These are phyloP conservation scores for Baorangia bicolor DNA, from an alignment of 768 basidiomycete genomes.

Conservation along the genomic window DNA sequence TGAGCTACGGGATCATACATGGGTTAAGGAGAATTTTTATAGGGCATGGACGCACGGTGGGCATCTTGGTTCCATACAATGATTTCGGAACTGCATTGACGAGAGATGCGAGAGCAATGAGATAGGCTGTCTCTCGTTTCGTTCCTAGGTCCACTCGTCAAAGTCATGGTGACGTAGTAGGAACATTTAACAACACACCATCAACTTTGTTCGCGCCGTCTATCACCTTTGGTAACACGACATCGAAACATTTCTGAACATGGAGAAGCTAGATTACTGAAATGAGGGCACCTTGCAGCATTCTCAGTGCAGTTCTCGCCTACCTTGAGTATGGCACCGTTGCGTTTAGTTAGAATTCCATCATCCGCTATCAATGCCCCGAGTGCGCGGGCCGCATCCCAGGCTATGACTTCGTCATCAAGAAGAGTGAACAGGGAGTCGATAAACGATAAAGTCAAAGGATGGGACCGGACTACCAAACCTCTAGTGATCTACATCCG, in stretches of 20 bases:
- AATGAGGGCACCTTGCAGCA: not conserved
- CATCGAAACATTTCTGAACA: slow-evolving; percentile 71
- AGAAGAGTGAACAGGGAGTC: slow-evolving; percentile 71
- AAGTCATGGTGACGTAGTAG: not conserved
- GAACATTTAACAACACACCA: slow-evolving; percentile 39
- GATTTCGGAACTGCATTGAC: slow-evolving; percentile 78
- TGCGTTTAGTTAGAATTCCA: slow-evolving; percentile 66
- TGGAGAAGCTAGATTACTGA: slow-evolving; percentile 55
- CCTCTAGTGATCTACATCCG: slow-evolving; percentile 68
- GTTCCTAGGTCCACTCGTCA: slow-evolving; percentile 39
- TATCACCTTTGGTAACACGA: slow-evolving; percentile 73
- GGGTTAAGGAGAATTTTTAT: not conserved
- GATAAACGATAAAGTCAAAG: slow-evolving; percentile 52
- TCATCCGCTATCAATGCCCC: slow-evolving; percentile 66
- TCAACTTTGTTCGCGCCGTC: slow-evolving; percentile 55
- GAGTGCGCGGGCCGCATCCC: slow-evolving; percentile 74
- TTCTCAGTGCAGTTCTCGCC: slow-evolving; percentile 9
- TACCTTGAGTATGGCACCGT: slow-evolving; percentile 79
- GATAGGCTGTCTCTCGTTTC: slow-evolving; percentile 59
- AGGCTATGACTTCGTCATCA: slow-evolving; percentile 58
- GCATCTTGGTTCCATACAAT: slow-evolving; percentile 67
- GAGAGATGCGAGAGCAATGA: slow-evolving; percentile 81
- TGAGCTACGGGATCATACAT: slow-evolving; percentile 52
- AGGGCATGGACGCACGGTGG: slow-evolving; percentile 41
- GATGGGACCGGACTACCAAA: slow-evolving; percentile 72